Evolutionary conservation across 2,329 filamentous ascomycete species (phyloP).

Genomic region (Graphilbum ipis-grandicollis): DNA sequence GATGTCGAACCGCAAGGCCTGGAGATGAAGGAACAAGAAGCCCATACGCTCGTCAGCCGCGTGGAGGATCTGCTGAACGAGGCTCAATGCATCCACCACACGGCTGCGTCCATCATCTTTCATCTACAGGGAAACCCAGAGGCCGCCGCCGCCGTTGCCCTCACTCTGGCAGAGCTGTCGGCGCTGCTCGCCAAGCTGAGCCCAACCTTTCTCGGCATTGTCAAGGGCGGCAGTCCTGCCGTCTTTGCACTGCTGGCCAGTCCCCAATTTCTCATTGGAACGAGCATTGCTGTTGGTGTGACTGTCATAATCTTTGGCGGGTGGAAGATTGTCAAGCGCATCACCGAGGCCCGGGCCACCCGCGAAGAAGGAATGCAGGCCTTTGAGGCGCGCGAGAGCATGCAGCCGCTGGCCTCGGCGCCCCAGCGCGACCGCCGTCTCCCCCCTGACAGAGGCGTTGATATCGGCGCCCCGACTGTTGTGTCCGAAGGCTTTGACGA

Average conservation of each 20-base stretch:
- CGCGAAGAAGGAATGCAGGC: conserved; percentile 9
- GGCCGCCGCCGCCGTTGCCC: conserved; percentile 79
- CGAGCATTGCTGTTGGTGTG: conserved; percentile 76
- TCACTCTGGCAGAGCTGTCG: conserved; percentile 83
- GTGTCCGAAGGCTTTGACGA: conserved; percentile 25
- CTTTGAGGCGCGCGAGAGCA: conserved; percentile 11
- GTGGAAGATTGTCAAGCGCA: conserved; percentile 91
- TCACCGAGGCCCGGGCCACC: conserved; percentile 24
- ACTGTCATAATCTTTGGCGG: conserved; percentile 91
- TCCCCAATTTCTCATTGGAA: conserved; percentile 88
- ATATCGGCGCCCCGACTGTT: neutral
- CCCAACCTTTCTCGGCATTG: conserved; percentile 54
- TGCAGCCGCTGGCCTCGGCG: neutral
- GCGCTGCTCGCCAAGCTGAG: conserved; percentile 69
- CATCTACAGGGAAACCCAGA: conserved; percentile 59
- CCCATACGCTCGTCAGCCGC: conserved; percentile 43
- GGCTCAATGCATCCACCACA: conserved; percentile 75
- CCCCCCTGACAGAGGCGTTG: neutral
- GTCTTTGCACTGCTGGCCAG: conserved; percentile 75
- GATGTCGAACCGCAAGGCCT: conserved; percentile 18
- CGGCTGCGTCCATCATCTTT: conserved; percentile 64
- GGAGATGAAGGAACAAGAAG: conserved; percentile 33
- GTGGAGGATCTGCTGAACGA: conserved; percentile 70
- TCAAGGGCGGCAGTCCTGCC: conserved; percentile 71
- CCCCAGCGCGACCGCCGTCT: neutral